phyloP scores from a whole-genome alignment of 192 early-diverging fungal species.

The Paraglomus occultum region DNA sequence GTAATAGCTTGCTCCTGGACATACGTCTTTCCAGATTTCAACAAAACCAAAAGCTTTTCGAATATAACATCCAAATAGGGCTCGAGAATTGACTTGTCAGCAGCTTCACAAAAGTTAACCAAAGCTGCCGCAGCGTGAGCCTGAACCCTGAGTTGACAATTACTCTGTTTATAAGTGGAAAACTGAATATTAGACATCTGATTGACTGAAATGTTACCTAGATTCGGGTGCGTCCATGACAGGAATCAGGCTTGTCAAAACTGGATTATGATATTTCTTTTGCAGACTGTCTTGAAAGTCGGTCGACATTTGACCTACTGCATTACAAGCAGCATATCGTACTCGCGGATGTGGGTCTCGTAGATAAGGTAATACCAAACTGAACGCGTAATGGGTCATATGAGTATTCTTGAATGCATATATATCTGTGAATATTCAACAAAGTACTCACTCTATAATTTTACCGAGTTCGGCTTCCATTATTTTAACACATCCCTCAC shows the following conservation, averaged over 20 bases:
- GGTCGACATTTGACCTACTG: conserved; percentile 95
- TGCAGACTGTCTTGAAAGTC: conserved; percentile 87
- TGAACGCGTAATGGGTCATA: background rate
- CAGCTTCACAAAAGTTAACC: conserved; percentile 97
- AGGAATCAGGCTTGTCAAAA: conserved; percentile 78
- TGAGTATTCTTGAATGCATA: background rate
- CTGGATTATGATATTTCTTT: conserved; percentile 67
- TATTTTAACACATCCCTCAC: conserved; percentile 93
- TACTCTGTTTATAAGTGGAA: background rate
- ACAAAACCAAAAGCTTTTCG: conserved; percentile 76
- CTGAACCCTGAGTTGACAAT: conserved; percentile 73
- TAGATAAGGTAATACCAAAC: conserved; percentile 75
- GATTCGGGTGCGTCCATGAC: conserved; percentile 68
- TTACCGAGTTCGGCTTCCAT: conserved; percentile 88
- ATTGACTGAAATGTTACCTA: conserved; percentile 40
- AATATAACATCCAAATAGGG: conserved; percentile 92
- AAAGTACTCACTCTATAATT: conserved; percentile 55
- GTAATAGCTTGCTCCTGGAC: conserved; percentile 99
- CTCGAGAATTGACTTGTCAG: conserved; percentile 75
- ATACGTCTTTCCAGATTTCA: conserved; percentile 83
- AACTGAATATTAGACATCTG: background rate
- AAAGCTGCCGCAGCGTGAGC: conserved; percentile 93
- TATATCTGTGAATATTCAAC: background rate
- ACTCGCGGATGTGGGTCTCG: conserved; percentile 93
- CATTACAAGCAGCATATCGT: conserved; percentile 94